These are phyloP conservation scores for Fusarium abutilonis DNA, from an alignment of 2,329 filamentous ascomycete species.

Conservation along the genomic window DNA sequence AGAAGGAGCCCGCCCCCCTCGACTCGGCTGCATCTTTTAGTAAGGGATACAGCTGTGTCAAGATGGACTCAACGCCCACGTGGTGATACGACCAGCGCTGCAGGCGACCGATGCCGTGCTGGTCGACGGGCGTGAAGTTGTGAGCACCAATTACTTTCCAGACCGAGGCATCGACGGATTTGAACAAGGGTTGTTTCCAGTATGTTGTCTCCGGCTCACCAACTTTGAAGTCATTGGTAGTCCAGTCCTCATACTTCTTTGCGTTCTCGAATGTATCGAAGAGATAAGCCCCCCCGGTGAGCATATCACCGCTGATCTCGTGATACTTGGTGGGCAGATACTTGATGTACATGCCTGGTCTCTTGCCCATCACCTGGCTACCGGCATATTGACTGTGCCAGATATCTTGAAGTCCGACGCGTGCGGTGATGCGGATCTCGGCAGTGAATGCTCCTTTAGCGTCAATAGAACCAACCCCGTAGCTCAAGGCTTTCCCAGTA, in stretches of 20 bases:
- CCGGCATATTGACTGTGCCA: constrained; percentile 32
- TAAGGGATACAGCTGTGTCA: constrained; percentile 35
- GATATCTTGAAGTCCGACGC: constrained; percentile 29
- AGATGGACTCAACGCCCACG: constrained; percentile 14
- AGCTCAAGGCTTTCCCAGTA: constrained; percentile 2
- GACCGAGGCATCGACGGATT: constrained; percentile 16
- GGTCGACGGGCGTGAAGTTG: constrained; percentile 24
- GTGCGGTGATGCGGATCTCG: constrained; percentile 24
- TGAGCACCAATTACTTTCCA: constrained; percentile 37
- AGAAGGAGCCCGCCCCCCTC: constrained; percentile 27
- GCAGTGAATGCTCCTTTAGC: constrained; percentile 32
- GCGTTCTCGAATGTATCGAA: constrained; percentile 31
- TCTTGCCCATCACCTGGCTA: constrained; percentile 31
- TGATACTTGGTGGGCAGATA: constrained; percentile 31
- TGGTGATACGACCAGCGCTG: constrained; percentile 35
- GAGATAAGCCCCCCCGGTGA: constrained; percentile 33
- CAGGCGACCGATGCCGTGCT: constrained; percentile 29
- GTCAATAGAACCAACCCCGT: constrained; percentile 15
- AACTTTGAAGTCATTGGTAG: constrained; percentile 36
- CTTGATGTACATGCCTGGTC: constrained; percentile 38
- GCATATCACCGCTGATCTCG: constrained; percentile 28
- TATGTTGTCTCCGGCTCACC: constrained; percentile 35
- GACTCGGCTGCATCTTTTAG: constrained; percentile 30
- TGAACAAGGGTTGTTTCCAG: constrained; percentile 38
- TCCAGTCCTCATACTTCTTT: constrained; percentile 28